Evolutionary conservation across 495 filamentous ascomycete genomes (phyloP).

Genomic region (Neurospora intermedia): DNA sequence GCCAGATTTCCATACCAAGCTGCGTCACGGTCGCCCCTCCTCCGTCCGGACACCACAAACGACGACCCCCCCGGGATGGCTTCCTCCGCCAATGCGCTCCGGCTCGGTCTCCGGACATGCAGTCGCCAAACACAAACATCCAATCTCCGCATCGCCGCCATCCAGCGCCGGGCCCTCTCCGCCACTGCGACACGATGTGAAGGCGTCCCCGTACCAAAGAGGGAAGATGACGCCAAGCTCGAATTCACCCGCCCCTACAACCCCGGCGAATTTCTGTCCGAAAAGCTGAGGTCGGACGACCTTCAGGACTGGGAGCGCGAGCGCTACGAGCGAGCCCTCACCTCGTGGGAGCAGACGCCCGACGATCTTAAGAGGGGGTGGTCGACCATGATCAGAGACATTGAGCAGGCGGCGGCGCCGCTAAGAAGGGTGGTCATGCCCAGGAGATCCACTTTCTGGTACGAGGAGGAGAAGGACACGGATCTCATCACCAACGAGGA

Average conservation of each 20-base stretch:
- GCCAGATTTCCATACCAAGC: neutral
- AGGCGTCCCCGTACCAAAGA: slow-evolving; percentile 10
- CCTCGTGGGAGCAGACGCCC: slow-evolving; percentile 1
- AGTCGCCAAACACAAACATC: slow-evolving; percentile 14
- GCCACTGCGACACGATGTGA: slow-evolving; percentile 21
- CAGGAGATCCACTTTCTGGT: slow-evolving; percentile 26
- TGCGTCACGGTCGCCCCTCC: neutral
- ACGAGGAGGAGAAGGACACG: slow-evolving; percentile 29
- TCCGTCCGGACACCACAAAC: slow-evolving; percentile 2
- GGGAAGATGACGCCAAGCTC: slow-evolving; percentile 1
- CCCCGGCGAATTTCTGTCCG: slow-evolving; percentile 11
- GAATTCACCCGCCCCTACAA: slow-evolving; percentile 5
- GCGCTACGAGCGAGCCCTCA: neutral
- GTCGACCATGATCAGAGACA: neutral
- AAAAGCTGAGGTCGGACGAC: neutral
- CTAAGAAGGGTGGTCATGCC: slow-evolving; percentile 3
- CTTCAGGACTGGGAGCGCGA: slow-evolving; percentile 10
- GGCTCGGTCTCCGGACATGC: slow-evolving; percentile 34
- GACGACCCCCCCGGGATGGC: slow-evolving; percentile 29
- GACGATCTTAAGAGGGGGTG: slow-evolving; percentile 2
- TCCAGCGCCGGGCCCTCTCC: slow-evolving; percentile 15
- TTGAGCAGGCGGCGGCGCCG: neutral
- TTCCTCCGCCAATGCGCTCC: slow-evolving; percentile 37
- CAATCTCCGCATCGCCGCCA: slow-evolving; percentile 3
- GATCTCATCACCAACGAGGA: slow-evolving; percentile 30